phyloP scores from a whole-genome alignment of 164 flowering plant genomes.

The Vitis rupestris region DNA sequence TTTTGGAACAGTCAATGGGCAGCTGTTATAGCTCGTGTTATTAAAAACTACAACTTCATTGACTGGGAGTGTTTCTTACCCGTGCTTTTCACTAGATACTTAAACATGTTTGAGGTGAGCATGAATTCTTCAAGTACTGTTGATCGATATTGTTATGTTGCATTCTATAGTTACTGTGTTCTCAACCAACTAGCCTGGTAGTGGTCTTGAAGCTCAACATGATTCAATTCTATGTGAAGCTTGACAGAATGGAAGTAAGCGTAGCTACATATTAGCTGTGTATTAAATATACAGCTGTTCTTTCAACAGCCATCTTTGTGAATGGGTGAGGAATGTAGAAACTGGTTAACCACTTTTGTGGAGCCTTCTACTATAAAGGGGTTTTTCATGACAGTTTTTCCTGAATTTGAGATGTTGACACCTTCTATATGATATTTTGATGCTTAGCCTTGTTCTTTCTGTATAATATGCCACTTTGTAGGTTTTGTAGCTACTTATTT shows the following conservation, averaged over 20 bases:
- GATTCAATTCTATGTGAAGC: not conserved
- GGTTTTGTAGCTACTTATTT: too few species aligned
- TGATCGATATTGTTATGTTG: not conserved
- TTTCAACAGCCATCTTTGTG: not conserved
- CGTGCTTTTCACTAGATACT: conserved; percentile 63
- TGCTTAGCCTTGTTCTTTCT: too few species aligned
- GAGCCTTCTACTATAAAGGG: not conserved
- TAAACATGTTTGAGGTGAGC: conserved; percentile 94
- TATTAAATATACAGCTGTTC: too few species aligned
- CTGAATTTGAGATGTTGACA: too few species aligned
- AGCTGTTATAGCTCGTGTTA: conserved; percentile 71
- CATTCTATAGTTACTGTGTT: not conserved
- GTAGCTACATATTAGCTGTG: not conserved
- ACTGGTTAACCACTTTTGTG: not conserved
- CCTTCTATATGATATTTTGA: too few species aligned
- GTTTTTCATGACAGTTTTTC: not conserved
- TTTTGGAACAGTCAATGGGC: conserved; percentile 99
- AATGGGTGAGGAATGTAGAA: not conserved
- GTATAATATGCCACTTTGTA: too few species aligned
- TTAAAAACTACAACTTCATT: conserved; percentile 57
- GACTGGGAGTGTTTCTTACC: conserved; percentile 82
- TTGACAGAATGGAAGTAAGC: not conserved
- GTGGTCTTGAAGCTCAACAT: not conserved
- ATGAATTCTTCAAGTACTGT: not conserved
- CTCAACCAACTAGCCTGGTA: not conserved